Evolutionary conservation across 2,329 filamentous ascomycete species (phyloP), one percentile per base, ranked within the genome.

Genomic region (Pleomassaria siparia): DNA sequence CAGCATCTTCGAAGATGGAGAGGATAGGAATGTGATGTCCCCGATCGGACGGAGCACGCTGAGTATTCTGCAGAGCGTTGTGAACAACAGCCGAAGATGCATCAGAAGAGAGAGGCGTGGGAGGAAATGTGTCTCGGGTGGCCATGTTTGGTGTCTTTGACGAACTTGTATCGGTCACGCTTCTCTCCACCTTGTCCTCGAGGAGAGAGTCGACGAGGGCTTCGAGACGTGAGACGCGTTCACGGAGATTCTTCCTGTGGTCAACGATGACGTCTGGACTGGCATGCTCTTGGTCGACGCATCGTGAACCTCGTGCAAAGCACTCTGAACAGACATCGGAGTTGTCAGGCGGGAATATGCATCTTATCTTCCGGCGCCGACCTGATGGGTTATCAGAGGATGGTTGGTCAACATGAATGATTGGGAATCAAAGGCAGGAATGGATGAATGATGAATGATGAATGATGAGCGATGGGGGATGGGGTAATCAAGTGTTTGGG

Each of bases 311-410:
- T 44, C 77, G 73, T 26, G 72, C 62, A 41, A 69, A 70, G 62
- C 77, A 80, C 54, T 72, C 74, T 24, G 70, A 71, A 57, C 75
- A 79, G 43, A 69, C 59, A 20, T 67, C 59, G 11, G 68, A 65
- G 41, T 67, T 72, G 29, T 69, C 68, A n/a, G 64, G 50, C 21
- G 64, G 63, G 46, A 70, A 76, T 43, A 75, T 72, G 59, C 77
- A 80, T 43, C 72, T 70, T 22, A 78, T 76, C 62, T 79, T 80
- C 42, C 77, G 73, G 29, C 76, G 72, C 32, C 75, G 72, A 48
- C 77, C 79, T 70, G 43, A 26, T n/a, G 33, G 20, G 39, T 15
- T 7, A 55, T 72, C 51, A 70, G 66, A 39, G 12, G 12, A 30
- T 8, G 21, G 24, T 29, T 8, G 21, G 24, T 29, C 41, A 11